Evolutionary conservation across 2,329 filamentous ascomycete genomes (phyloP).

Genomic region (Cordyceps fumosorosea): DNA sequence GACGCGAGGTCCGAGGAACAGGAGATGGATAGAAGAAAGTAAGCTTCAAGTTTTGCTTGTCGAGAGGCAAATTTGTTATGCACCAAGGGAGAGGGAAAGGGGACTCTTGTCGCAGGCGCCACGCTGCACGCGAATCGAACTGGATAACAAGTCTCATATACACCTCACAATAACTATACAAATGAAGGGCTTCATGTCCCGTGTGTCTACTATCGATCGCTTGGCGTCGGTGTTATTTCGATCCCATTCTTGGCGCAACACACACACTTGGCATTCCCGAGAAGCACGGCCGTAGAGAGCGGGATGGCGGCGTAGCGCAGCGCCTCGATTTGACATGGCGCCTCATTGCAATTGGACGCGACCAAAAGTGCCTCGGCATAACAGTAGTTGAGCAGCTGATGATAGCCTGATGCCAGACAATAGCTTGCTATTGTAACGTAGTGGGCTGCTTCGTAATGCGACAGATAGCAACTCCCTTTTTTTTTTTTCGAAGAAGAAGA

Average conservation of each 20-base stretch:
- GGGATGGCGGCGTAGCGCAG: background rate
- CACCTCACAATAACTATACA: too few species aligned
- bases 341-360: background rate
- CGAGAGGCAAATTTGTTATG: too few species aligned
- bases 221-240: background rate
- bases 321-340: background rate
- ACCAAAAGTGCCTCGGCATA: background rate
- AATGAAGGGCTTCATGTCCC: background rate
- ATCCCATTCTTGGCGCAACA: background rate
- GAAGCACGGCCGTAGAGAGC: background rate
- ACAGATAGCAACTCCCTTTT: too few species aligned
- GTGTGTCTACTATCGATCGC: background rate
- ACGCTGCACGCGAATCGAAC: too few species aligned
- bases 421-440: too few species aligned
- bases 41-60: background rate
- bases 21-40: background rate
- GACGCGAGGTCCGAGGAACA: background rate
- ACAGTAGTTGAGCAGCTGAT: too few species aligned
- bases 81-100: too few species aligned
- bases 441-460: too few species aligned
- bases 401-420: too few species aligned
- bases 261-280: conserved; percentile 5
- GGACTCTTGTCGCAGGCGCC: too few species aligned
- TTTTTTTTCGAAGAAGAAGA: too few species aligned
- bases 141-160: too few species aligned